Evolutionary conservation across 768 basidiomycete genomes (phyloP).

Genomic region (Sutorius australiensis): DNA sequence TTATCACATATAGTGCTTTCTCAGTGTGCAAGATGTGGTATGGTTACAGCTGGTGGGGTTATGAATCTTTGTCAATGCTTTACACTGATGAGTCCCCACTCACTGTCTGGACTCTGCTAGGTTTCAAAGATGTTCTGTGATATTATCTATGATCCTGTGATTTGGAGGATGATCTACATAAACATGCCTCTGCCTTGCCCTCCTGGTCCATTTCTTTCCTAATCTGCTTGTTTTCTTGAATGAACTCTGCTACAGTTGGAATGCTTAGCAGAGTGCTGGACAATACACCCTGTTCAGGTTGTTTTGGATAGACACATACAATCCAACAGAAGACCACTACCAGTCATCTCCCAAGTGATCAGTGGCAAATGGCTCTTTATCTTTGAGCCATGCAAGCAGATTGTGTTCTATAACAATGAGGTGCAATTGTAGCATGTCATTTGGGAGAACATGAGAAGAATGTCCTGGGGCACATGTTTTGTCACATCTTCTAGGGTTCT

Average conservation of each 20-base stretch:
- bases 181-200: slow-evolving; percentile 1
- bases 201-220: slow-evolving; percentile 7
- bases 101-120: neutral
- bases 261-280: slow-evolving; percentile 4
- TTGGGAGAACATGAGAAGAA: neutral
- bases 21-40: neutral
- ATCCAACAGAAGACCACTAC: neutral
- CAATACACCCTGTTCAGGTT: slow-evolving; percentile 1
- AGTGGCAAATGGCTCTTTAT: slow-evolving; percentile 6
- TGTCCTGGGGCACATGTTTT: neutral
- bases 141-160: neutral
- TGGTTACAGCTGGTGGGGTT: neutral
- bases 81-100: neutral
- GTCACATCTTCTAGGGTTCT: neutral
- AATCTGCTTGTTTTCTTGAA: slow-evolving; percentile 7
- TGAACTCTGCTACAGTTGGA: slow-evolving; percentile 3
- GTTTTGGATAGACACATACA: neutral
- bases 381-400: neutral
- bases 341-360: slow-evolving; percentile 1
- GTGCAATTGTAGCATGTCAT: neutral
- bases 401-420: neutral
- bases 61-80: neutral
- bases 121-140: slow-evolving; percentile 3
- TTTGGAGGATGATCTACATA: slow-evolving; percentile 9
- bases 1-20: neutral